Percentiles rank a stretch among this genome's conserved stretches.
These are phyloP conservation scores for Yueomyces sp. DNA, from an alignment of 1,139 yeast species.

Conservation along the genomic window DNA sequence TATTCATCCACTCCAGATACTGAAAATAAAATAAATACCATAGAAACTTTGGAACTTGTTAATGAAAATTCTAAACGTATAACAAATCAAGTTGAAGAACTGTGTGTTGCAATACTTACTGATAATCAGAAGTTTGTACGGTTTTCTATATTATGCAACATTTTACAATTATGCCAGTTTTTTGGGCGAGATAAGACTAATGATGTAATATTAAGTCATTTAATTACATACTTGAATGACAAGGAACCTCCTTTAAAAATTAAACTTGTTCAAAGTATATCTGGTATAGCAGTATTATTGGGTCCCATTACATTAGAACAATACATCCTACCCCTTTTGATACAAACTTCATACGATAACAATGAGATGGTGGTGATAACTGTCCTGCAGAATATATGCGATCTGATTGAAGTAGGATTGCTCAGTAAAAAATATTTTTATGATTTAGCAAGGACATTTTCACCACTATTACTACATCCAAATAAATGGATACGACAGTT, in stretches of 20 bases:
- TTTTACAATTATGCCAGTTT: conserved; percentile 64
- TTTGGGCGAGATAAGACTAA: conserved; percentile 83
- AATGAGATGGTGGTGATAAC: conserved; percentile 76
- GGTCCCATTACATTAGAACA: conserved; percentile 80
- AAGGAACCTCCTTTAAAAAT: conserved; percentile 53
- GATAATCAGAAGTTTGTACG: conserved; percentile 58
- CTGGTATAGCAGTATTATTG: conserved; percentile 64
- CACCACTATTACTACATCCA: conserved; percentile 63
- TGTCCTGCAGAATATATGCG: conserved; percentile 56
- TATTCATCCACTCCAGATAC: conserved; percentile 21
- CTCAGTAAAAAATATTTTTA: conserved; percentile 35
- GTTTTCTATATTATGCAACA: conserved; percentile 53
- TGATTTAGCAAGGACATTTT: conserved; percentile 37
- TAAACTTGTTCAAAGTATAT: conserved; percentile 63
- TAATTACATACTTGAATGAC: conserved; percentile 84
- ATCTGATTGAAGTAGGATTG: conserved; percentile 42
- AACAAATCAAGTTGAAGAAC: conserved; percentile 42
- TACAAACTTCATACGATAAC: conserved; percentile 71
- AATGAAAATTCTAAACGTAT: conserved; percentile 13
- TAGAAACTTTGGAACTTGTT: conserved; percentile 20
- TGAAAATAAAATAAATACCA: neutral
- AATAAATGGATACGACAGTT: conserved; percentile 77
- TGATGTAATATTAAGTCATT: conserved; percentile 78
- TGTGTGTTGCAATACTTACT: conserved; percentile 54
- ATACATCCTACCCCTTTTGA: conserved; percentile 69